Conservation (phyloP, 345 rosid species). For the Triadica sebifera region DNA sequence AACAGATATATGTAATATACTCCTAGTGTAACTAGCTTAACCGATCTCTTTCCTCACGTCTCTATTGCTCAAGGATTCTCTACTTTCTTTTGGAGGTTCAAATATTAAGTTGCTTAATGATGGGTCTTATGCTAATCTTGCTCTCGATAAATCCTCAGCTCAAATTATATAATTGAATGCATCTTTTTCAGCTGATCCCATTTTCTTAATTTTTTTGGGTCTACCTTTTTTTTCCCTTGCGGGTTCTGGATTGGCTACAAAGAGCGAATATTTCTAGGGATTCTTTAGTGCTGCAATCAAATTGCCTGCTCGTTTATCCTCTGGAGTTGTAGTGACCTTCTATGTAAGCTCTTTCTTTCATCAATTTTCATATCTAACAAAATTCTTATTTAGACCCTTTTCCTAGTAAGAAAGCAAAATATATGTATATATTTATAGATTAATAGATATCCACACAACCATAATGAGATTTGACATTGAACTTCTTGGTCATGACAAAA, state of each 20-base stretch:
- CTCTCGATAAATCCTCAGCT: constrained; percentile 78
- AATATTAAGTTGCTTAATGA: constrained; percentile 51
- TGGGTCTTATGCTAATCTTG: constrained; percentile 59
- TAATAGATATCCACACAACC: constrained; percentile 47
- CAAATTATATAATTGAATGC: neutral
- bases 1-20: constrained; percentile 51
- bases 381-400: too few relatives aligned
- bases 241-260: constrained; percentile 79
- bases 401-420: too few relatives aligned
- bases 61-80: constrained; percentile 45
- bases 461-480: constrained; percentile 93
- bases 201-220: neutral
- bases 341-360: constrained; percentile 48
- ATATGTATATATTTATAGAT: too few relatives aligned
- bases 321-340: constrained; percentile 94
- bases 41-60: constrained; percentile 56
- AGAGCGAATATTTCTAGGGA: constrained; percentile 53
- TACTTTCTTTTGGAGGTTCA: constrained; percentile 47
- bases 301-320: constrained; percentile 74
- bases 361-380: too few relatives aligned
- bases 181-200: neutral
- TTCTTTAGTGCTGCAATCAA: constrained; percentile 89
- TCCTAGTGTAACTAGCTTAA: constrained; percentile 54
- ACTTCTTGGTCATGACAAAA: constrained; percentile 71
- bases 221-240: constrained; percentile 11